Evolutionary conservation across 768 basidiomycete species (phyloP).

Genomic region (Lactarius pseudohatsudake): DNA sequence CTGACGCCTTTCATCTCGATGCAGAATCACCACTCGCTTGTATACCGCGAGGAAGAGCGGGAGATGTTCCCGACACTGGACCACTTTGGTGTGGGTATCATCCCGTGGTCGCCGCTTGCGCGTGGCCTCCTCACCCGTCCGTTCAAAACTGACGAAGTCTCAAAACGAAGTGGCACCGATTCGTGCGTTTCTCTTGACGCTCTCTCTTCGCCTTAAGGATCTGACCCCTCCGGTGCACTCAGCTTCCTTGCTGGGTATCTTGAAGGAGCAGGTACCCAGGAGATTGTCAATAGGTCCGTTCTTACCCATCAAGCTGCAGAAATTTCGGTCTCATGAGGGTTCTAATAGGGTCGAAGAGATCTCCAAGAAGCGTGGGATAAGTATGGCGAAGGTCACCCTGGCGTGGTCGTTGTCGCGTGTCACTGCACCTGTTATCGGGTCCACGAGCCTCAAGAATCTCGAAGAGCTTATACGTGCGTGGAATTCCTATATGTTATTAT

Average conservation of each 20-base stretch:
- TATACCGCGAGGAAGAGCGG: conserved; percentile 44
- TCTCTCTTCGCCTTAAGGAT: neutral
- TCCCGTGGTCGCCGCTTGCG: conserved; percentile 28
- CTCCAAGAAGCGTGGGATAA: conserved; percentile 38
- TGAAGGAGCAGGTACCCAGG: conserved; percentile 10
- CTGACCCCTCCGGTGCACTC: neutral
- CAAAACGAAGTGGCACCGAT: conserved; percentile 14
- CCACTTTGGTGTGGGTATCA: conserved; percentile 27
- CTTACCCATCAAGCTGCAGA: too few species aligned
- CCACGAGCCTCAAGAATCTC: conserved; percentile 25
- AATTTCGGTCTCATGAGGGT: neutral
- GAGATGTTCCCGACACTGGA: conserved; percentile 38
- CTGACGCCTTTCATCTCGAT: conserved; percentile 27
- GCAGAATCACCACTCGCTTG: conserved; percentile 35
- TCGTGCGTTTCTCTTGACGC: conserved; percentile 1
- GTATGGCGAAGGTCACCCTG: conserved; percentile 46
- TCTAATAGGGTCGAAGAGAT: conserved; percentile 41
- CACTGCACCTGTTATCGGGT: conserved; percentile 21
- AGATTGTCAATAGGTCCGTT: conserved; percentile 24
- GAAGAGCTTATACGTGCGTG: conserved; percentile 26
- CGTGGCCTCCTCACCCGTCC: conserved; percentile 26
- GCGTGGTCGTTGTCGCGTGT: conserved; percentile 34
- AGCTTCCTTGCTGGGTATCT: conserved; percentile 5
- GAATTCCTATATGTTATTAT: neutral
- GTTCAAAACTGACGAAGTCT: neutral